Evolutionary conservation across 2,329 filamentous ascomycete genomes (phyloP).

Genomic region (Teratosphaeria epicoccoides): DNA sequence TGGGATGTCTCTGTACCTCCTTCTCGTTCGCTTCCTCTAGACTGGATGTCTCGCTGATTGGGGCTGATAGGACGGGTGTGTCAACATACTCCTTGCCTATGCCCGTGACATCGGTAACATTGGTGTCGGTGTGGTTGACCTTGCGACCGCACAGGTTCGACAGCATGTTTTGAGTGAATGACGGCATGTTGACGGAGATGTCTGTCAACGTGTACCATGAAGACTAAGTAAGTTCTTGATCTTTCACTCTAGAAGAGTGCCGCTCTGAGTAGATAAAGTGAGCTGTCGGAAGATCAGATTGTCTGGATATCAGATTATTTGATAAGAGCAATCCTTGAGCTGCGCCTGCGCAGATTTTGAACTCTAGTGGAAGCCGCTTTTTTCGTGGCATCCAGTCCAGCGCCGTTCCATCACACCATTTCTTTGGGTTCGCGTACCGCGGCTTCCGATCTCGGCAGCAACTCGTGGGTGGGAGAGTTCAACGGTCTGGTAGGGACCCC

Average conservation of each 20-base stretch:
- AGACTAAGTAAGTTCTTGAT: not conserved
- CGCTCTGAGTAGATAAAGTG: no score
- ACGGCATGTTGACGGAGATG: not conserved
- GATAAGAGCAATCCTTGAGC: no score
- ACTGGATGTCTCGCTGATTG: constrained; percentile 12
- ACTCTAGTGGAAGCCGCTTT: not conserved
- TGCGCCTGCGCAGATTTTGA: not conserved
- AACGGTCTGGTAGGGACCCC: no score
- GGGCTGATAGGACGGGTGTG: not conserved
- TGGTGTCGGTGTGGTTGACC: not conserved
- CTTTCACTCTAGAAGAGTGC: no score
- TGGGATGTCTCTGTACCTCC: constrained; percentile 20
- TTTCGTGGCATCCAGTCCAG: not conserved
- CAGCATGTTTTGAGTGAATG: not conserved
- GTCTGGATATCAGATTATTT: no score
- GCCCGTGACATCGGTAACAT: not conserved
- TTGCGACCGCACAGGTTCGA: not conserved
- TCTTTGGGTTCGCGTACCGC: not conserved
- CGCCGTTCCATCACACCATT: not conserved
- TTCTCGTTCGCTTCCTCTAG: constrained; percentile 24
- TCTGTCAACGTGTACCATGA: not conserved
- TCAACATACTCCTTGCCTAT: not conserved
- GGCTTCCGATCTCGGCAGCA: not conserved
- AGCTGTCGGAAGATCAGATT: no score
- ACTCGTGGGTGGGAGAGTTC: not conserved